Percentiles rank a stretch among this genome's conserved stretches.
Evolutionary conservation across 495 filamentous ascomycete species (phyloP).

Genomic region (Beverwykella pulmonaria): DNA sequence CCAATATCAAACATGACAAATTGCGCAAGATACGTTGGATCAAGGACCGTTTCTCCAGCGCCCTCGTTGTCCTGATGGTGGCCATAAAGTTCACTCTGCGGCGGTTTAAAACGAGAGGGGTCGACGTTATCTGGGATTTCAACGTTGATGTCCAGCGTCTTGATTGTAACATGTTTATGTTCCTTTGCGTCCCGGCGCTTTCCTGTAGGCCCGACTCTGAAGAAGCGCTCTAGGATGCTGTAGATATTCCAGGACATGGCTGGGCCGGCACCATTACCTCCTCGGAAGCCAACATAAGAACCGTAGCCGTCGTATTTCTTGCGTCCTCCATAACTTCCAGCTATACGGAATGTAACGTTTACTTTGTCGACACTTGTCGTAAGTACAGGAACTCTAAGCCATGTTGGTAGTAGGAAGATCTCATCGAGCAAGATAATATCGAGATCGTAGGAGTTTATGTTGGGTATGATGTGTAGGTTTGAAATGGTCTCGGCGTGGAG

Average conservation of each 20-base stretch:
- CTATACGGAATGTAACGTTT: background rate
- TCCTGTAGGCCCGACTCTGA: background rate
- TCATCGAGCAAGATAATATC: constrained; percentile 11
- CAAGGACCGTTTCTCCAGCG: no score
- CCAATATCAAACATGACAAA: no score
- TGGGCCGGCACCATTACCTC: background rate
- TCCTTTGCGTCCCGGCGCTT: no score
- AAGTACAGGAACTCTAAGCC: background rate
- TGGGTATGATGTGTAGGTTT: background rate
- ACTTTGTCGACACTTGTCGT: background rate
- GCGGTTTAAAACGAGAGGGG: no score
- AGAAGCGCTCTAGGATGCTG: background rate
- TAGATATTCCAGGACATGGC: background rate
- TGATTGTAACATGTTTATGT: no score
- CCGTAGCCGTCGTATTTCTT: background rate
- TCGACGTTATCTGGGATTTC: no score
- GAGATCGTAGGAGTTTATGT: background rate
- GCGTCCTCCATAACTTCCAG: background rate
- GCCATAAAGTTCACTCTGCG: no score
- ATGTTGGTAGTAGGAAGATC: constrained; percentile 3
- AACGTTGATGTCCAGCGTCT: no score
- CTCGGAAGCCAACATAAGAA: background rate
- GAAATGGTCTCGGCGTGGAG: background rate
- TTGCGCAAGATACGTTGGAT: no score
- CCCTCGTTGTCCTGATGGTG: no score